phyloP scores from a whole-genome alignment of 2,329 filamentous ascomycete genomes.

The Fusarium brevicatenulatum region DNA sequence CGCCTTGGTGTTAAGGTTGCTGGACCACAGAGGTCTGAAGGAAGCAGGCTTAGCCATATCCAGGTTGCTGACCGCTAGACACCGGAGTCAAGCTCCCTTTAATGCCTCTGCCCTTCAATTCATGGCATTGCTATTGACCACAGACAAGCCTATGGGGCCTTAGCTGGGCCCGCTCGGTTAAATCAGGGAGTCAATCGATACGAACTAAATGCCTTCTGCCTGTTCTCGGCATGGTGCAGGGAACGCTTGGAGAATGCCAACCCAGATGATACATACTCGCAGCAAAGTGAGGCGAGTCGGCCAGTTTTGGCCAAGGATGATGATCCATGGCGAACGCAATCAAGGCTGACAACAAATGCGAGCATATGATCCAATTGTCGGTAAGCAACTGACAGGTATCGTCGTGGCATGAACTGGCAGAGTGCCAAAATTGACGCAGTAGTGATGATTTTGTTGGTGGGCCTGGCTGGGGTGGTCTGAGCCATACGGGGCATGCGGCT shows the following conservation, averaged over 20 bases:
- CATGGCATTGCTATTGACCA: neutral
- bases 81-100: neutral
- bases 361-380: constrained; percentile 9
- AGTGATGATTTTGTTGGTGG: constrained; percentile 5
- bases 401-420: neutral
- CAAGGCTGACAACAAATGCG: neutral
- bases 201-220: neutral
- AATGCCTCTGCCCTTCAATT: neutral
- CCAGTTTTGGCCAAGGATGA: neutral
- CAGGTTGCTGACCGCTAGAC: constrained; percentile 27
- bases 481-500: constrained; percentile 38
- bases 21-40: neutral
- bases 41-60: constrained; percentile 26
- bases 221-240: neutral
- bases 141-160: neutral
- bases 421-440: constrained; percentile 12
- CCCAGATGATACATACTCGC: neutral
- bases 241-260: neutral
- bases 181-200: neutral
- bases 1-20: constrained; percentile 15
- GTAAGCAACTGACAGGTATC: constrained; percentile 5
- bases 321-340: neutral
- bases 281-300: neutral
- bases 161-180: neutral
- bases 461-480: constrained; percentile 33